These are phyloP conservation scores for Saccharum officinarum DNA, from an alignment of 176 grass and related monocot species.

Conservation along the genomic window DNA sequence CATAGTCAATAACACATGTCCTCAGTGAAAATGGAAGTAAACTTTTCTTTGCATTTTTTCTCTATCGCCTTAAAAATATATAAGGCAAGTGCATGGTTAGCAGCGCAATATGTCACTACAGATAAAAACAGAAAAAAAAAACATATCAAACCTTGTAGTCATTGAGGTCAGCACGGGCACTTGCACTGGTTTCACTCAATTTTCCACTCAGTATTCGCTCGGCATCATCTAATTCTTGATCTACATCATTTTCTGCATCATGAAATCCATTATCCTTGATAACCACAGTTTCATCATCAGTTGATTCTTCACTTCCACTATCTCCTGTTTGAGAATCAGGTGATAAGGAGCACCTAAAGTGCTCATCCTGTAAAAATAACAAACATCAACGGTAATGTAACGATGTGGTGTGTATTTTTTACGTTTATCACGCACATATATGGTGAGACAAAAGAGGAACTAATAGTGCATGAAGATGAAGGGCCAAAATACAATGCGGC, in stretches of 20 bases:
- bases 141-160: constrained; percentile 79
- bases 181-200: constrained; percentile 88
- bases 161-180: constrained; percentile 67
- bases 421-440: not conserved
- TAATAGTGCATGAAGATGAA: constrained; percentile 2
- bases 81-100: constrained; percentile 1
- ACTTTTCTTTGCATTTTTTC: not conserved
- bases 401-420: not conserved
- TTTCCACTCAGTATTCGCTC: constrained; percentile 79
- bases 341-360: constrained; percentile 78
- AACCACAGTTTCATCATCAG: constrained; percentile 67
- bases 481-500: constrained; percentile 4
- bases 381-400: not conserved
- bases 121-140: constrained; percentile 5
- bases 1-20: not conserved
- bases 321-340: constrained; percentile 85
- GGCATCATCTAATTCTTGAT: constrained; percentile 70
- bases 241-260: constrained; percentile 86
- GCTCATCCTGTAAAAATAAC: constrained; percentile 69
- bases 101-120: not conserved
- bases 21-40: not conserved
- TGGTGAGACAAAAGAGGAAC: not conserved
- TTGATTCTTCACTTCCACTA: constrained; percentile 81
- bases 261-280: constrained; percentile 91
- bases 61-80: not conserved